Evolutionary conservation across 352 stramenopile genomes (phyloP).

Genomic region (Globisporangium iwayamae): DNA sequence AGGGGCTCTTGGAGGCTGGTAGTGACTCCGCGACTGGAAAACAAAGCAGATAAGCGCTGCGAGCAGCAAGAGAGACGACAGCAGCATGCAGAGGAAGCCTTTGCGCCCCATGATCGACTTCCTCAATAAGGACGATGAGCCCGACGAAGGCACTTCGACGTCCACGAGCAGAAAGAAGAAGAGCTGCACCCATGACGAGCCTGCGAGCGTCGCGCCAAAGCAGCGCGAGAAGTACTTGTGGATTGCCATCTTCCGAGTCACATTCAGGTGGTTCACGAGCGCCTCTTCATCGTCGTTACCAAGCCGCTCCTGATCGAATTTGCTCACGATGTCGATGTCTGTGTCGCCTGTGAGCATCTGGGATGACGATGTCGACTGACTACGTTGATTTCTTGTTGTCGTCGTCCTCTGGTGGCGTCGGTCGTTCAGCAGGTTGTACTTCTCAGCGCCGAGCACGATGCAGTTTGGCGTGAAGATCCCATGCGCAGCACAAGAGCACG

Average conservation of each 20-base stretch:
- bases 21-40: conserved; percentile 39
- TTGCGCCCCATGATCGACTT: conserved; percentile 13
- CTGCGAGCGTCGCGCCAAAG: conserved; percentile 39
- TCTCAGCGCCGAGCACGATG: conserved; percentile 43
- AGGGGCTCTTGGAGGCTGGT: conserved; percentile 1
- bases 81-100: conserved; percentile 31
- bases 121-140: neutral
- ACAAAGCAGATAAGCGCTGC: conserved; percentile 40
- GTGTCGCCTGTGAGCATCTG: neutral
- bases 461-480: conserved; percentile 47
- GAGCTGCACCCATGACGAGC: conserved; percentile 42
- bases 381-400: neutral
- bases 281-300: neutral
- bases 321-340: conserved; percentile 8
- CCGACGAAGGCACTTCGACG: conserved; percentile 17
- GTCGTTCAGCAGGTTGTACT: conserved; percentile 10
- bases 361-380: neutral
- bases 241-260: conserved; percentile 8
- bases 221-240: conserved; percentile 33
- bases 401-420: neutral
- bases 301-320: conserved; percentile 1
- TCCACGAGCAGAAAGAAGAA: conserved; percentile 57
- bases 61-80: conserved; percentile 38
- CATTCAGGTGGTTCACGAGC: neutral
- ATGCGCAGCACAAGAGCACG: conserved; percentile 38